phyloP scores from a whole-genome alignment of 2,329 filamentous ascomycete genomes.

The Penicillium sp. region DNA sequence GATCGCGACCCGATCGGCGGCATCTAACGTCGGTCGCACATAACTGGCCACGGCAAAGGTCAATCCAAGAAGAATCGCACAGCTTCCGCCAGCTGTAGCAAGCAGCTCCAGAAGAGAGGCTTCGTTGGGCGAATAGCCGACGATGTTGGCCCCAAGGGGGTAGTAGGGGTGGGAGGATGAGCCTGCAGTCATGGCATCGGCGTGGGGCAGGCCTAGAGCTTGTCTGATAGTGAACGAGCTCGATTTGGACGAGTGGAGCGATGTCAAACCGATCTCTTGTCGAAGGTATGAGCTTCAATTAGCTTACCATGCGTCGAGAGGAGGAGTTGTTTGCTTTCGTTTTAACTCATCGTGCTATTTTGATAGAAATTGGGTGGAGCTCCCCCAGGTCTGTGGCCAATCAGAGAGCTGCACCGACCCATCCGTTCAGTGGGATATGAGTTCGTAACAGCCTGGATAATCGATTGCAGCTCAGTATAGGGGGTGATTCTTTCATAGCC shows the following conservation, averaged over 20 bases:
- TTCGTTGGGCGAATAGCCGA: slow-evolving; percentile 68
- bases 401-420: background rate
- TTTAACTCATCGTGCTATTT: background rate
- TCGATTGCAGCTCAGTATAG: too few species aligned
- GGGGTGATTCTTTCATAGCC: too few species aligned
- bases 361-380: slow-evolving; percentile 8
- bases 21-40: slow-evolving; percentile 55
- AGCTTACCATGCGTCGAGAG: background rate
- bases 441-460: too few species aligned
- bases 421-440: too few species aligned
- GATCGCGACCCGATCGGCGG: slow-evolving; percentile 60
- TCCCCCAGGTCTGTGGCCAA: slow-evolving; percentile 7
- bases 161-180: slow-evolving; percentile 66
- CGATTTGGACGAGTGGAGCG: background rate
- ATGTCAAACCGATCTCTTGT: background rate
- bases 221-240: slow-evolving; percentile 1
- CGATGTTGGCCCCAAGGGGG: slow-evolving; percentile 64
- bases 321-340: slow-evolving; percentile 2
- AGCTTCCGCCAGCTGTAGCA: slow-evolving; percentile 59
- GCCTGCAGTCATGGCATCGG: slow-evolving; percentile 4
- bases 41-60: slow-evolving; percentile 59
- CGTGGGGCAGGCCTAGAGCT: slow-evolving; percentile 7
- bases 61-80: slow-evolving; percentile 58
- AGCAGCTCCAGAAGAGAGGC: slow-evolving; percentile 62
- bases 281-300: background rate